These are phyloP conservation scores for Crithidia brevicula DNA, from an alignment of 208 protist genomes.

Conservation along the genomic window DNA sequence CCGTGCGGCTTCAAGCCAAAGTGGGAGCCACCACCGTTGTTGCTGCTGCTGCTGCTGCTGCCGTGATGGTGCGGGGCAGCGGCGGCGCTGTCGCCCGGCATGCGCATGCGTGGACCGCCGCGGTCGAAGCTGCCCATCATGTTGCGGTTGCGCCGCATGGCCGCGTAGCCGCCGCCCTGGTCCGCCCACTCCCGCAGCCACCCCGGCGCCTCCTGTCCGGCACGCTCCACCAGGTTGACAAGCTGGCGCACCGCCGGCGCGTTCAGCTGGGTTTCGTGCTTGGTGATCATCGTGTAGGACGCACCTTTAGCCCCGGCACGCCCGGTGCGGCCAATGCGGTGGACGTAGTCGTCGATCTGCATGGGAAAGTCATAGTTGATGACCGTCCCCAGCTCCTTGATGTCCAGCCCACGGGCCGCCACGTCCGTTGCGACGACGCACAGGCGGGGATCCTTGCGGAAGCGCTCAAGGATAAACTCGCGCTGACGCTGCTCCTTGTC, in stretches of 20 bases:
- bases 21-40: slow-evolving; percentile 5
- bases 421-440: slow-evolving; percentile 95
- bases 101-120: slow-evolving; percentile 49
- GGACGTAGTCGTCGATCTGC: slow-evolving; percentile 99
- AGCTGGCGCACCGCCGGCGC: slow-evolving; percentile 75
- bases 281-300: slow-evolving; percentile 88
- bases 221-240: slow-evolving; percentile 65
- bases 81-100: slow-evolving; percentile 43
- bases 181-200: slow-evolving; percentile 81
- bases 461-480: slow-evolving; percentile 94
- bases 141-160: slow-evolving; percentile 72
- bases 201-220: slow-evolving; percentile 71
- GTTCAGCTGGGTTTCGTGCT: slow-evolving; percentile 91
- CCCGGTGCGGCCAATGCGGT: slow-evolving; percentile 96
- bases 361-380: slow-evolving; percentile 99
- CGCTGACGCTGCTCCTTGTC: slow-evolving; percentile 95
- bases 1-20: slow-evolving; percentile 34
- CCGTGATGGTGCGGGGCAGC: slow-evolving; percentile 27
- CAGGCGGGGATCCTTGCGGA: slow-evolving; percentile 76
- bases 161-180: slow-evolving; percentile 38
- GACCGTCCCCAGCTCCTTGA: slow-evolving; percentile 98
- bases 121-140: slow-evolving; percentile 61
- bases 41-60: too few species aligned
- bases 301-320: slow-evolving; percentile 90
- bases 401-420: slow-evolving; percentile 96